Conservation (phyloP, 2,329 filamentous ascomycete genomes). For the Colletotrichum filicis region DNA sequence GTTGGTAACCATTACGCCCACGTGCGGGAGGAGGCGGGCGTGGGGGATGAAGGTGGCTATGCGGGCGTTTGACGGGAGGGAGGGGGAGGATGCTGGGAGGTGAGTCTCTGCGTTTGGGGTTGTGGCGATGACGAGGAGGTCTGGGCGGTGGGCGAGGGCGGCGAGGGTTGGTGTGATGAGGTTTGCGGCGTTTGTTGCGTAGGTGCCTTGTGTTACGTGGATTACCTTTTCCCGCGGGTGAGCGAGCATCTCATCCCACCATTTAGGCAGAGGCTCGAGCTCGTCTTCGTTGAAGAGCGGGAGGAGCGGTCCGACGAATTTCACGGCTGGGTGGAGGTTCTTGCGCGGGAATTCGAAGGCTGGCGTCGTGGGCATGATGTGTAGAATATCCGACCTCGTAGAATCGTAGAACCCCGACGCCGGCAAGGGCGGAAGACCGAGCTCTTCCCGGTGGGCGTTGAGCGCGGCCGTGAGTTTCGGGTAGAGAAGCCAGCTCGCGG, state of each 20-base stretch:
- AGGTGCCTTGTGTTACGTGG: constrained; percentile 38
- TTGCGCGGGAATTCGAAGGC: constrained; percentile 38
- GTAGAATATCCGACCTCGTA: constrained; percentile 5
- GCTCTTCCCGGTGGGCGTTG: not conserved
- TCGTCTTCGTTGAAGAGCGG: not conserved
- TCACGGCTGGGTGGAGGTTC: constrained; percentile 26
- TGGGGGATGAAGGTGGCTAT: constrained; percentile 34
- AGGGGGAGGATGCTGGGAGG: accelerated
- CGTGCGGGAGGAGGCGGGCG: constrained; percentile 37
- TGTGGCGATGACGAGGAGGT: constrained; percentile 21
- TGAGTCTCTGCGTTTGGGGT: not conserved
- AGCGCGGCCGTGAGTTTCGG: constrained; percentile 10
- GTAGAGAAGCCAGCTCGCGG: constrained; percentile 1
- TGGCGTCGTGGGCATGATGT: constrained; percentile 26
- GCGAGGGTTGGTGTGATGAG: constrained; percentile 35
- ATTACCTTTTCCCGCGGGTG: constrained; percentile 36
- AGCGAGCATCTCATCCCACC: constrained; percentile 39
- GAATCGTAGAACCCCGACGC: constrained; percentile 17
- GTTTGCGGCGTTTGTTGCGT: constrained; percentile 26
- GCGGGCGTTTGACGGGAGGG: not conserved
- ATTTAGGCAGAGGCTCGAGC: constrained; percentile 12
- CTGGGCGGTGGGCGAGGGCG: not conserved
- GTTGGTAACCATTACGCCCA: constrained; percentile 43
- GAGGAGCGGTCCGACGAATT: constrained; percentile 30
- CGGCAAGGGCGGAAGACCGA: not conserved